Percentiles rank a stretch among this genome's conserved stretches.
Evolutionary conservation across 75 land plant species (phyloP).

Genomic region (Selaginella tamariscina): DNA sequence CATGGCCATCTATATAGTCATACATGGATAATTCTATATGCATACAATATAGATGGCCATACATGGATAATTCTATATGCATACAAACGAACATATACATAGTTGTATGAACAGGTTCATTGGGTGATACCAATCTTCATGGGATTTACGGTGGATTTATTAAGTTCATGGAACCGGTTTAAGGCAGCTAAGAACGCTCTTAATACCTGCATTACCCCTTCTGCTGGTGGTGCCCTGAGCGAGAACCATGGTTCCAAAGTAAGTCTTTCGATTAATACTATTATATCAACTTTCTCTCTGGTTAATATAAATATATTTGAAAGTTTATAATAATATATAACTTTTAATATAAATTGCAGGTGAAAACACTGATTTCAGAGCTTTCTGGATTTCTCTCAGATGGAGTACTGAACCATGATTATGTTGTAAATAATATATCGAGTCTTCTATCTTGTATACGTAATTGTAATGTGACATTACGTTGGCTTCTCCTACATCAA

Average conservation of each 20-base stretch:
- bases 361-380: constrained; percentile 26
- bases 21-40: too few species aligned
- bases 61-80: too few species aligned
- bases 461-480: constrained; percentile 33
- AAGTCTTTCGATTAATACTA: background rate
- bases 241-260: constrained; percentile 16
- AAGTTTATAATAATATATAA: too few species aligned
- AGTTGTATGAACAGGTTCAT: too few species aligned
- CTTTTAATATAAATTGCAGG: constrained; percentile 19
- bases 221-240: constrained; percentile 21
- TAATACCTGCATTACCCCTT: constrained; percentile 20
- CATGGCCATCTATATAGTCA: too few species aligned
- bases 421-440: constrained; percentile 31
- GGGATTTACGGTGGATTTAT: constrained; percentile 41
- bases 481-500: constrained; percentile 42
- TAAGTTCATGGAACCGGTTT: constrained; percentile 32
- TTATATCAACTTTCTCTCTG: too few species aligned
- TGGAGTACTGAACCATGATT: constrained; percentile 33
- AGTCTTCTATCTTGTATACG: constrained; percentile 28
- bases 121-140: constrained; percentile 40
- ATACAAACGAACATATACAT: too few species aligned
- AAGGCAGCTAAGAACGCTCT: constrained; percentile 39
- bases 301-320: background rate
- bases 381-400: constrained; percentile 27
- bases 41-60: too few species aligned